These are phyloP conservation scores for Artemisia argyi DNA, from an alignment of 129 eudicot genomes.

Conservation along the genomic window DNA sequence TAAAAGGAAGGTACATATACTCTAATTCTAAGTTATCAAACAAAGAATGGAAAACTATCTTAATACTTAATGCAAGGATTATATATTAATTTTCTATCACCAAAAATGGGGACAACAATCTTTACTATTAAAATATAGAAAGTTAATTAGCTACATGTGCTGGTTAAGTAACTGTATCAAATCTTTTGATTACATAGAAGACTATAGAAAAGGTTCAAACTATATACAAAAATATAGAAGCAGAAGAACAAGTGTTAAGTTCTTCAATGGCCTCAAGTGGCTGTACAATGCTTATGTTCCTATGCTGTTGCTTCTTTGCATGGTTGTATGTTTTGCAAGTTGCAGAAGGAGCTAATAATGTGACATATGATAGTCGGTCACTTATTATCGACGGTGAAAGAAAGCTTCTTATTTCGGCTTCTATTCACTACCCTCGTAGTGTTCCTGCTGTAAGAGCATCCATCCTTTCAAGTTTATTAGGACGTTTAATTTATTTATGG, in stretches of 20 bases:
- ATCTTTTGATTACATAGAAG: conserved; percentile 26
- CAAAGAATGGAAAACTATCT: too few relatives aligned
- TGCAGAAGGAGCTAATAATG: conserved; percentile 55
- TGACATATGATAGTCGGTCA: conserved; percentile 79
- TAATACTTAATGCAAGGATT: background rate
- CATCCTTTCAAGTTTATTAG: background rate
- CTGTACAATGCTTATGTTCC: conserved; percentile 23
- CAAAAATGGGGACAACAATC: conserved; percentile 3
- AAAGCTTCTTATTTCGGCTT: conserved; percentile 86
- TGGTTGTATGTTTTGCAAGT: conserved; percentile 24
- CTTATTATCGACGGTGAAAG: conserved; percentile 81
- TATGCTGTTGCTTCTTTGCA: conserved; percentile 9
- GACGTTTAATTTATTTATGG: background rate
- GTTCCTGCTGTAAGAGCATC: conserved; percentile 71
- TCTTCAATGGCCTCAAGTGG: conserved; percentile 31
- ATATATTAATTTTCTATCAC: conserved; percentile 5
- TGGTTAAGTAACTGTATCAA: conserved; percentile 13
- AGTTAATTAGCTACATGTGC: conserved; percentile 23
- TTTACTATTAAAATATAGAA: conserved; percentile 14
- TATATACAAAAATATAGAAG: conserved; percentile 5
- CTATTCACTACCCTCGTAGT: conserved; percentile 98
- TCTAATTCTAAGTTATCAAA: too few relatives aligned
- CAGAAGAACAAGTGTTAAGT: conserved; percentile 11
- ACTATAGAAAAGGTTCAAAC: conserved; percentile 24
- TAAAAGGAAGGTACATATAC: too few relatives aligned